Evolutionary conservation across 169 alveolate species (phyloP), one percentile per base, ranked within the genome.

Genomic region (Plasmodium berghei): DNA sequence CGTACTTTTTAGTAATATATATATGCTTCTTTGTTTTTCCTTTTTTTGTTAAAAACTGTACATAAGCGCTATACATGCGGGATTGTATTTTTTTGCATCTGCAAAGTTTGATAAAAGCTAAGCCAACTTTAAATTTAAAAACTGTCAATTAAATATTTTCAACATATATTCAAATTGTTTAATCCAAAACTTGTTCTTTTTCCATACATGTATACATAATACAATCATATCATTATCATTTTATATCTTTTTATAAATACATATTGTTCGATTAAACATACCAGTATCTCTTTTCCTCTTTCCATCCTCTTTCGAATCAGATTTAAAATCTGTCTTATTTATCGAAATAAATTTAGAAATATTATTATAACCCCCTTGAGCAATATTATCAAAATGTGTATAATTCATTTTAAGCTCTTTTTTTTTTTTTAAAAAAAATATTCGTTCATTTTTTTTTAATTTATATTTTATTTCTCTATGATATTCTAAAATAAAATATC

Each of bases 401-500:
- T 80, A 66, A 80, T 46, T 80, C 48, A 80, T 22, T 2, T 66
- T 66, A 34, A 34, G 42, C 5, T 2, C 8, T 34, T 34, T 1
- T 18, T 22, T 80, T 28, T 66, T 28, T 18, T 80, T 56, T 22
- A 24, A 54, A 45, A 66, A 80, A 64, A 28, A 66, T 28, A 40
- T 61, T 56, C 52, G 64, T 45, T 66, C 83, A 80, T 24, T 28
- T 46, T 52, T 66, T 59, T 56, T 80, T 40, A 80, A 16, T 46
- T 67, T 80, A 59, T 80, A 80, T 80, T 80, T 64, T 69, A 18
- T 67, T 26, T 80, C 83, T 14, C 52, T 80, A 28, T 66, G 77
- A 80, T 80, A 80, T 46, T 80, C 90, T 58, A 80, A 46, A 24
- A 80, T 48, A 28, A 80, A 61, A 55, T 80, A 70, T 26, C 90